Base-by-base conservation (phyloP, 331 rosid species). In the Rhamnella rubrinervis region DNA sequence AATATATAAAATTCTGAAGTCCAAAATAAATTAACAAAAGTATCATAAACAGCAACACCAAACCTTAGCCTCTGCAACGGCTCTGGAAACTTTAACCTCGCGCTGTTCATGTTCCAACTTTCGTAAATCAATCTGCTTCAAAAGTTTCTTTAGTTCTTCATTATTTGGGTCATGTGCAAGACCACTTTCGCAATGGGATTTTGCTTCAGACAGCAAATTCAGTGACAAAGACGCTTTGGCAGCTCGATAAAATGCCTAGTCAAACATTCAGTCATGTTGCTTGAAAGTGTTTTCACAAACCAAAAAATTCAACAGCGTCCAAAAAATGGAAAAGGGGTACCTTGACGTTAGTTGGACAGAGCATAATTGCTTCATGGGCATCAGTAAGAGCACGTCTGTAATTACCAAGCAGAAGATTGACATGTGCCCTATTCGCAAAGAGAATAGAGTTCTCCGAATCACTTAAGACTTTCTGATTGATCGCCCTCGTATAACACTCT, bases 401-500 rank as follows among this genome's bases (percentile, higher is more conserved):
- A 72, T 93, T 93, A 51, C 91, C 93, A 2, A 93, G 95, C 15
- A 93, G 70, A 80, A 91, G 71, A 83, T 93, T 93, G 15, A 87
- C 97, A 78, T 88, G 92, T 16, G 92, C 97, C 81, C 98, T 71
- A 78, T 90, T 90, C 15, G 96, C 63, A 78, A 69, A 90, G 52
- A 90, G 74, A 66, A 85, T 26, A 10, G 96, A 90, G 47, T 47
- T 81, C 65, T 93, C 96, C 5, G 87, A 82, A 68, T 79, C 83
- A 21, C 71, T 76, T 55, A 93, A 71, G 20, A 78, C 88, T 52
- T 91, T 81, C 83, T 91, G 97, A 78, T 84, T 66, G 41, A 93
- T 84, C 8, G 98, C 96, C 70, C 86, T 87, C 2, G 95, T 87
- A 91, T 93, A 93, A 76, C 96, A 91, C 55, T 89, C 96, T 72